These are phyloP conservation scores for Parietaria judaica DNA, from an alignment of 306 rosid genomes.

Conservation along the genomic window DNA sequence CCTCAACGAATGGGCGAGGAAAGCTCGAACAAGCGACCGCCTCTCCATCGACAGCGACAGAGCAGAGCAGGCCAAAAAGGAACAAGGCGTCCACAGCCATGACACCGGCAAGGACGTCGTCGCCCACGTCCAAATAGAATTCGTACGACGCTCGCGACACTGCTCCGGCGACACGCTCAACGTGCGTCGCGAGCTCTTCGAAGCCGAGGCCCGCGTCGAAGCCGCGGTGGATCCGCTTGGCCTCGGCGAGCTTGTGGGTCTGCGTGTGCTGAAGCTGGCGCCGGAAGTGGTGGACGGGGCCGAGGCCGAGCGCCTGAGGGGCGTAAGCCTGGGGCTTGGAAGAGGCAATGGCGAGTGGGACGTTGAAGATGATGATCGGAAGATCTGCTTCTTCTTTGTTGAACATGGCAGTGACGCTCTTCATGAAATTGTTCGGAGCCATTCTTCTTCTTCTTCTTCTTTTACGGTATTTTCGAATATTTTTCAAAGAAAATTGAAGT, in stretches of 20 bases:
- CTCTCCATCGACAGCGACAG: neutral
- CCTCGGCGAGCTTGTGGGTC: slow-evolving; percentile 9
- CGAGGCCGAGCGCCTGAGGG: slow-evolving; percentile 24
- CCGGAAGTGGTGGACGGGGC: slow-evolving; percentile 12
- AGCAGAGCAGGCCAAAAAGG: slow-evolving; percentile 18
- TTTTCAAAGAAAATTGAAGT: too few relatives aligned
- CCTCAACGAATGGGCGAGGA: too few relatives aligned
- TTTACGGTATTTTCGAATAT: too few relatives aligned
- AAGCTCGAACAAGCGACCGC: neutral
- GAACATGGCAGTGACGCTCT: neutral
- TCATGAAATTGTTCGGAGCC: neutral
- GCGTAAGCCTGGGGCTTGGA: slow-evolving; percentile 22
- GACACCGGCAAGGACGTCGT: slow-evolving; percentile 5
- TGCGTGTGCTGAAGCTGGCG: slow-evolving; percentile 25
- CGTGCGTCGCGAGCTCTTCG: neutral
- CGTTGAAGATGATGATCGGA: slow-evolving; percentile 17
- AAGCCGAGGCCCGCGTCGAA: neutral
- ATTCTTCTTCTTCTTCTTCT: too few relatives aligned
- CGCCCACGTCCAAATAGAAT: slow-evolving; percentile 15
- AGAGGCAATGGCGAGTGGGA: slow-evolving; percentile 10
- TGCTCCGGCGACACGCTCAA: neutral
- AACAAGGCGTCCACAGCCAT: slow-evolving; percentile 21
- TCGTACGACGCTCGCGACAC: slow-evolving; percentile 21
- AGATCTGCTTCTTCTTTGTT: neutral
- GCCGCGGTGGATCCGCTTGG: slow-evolving; percentile 7